Conservation (phyloP, 345 rosid species). For the Corymbia maculata region DNA sequence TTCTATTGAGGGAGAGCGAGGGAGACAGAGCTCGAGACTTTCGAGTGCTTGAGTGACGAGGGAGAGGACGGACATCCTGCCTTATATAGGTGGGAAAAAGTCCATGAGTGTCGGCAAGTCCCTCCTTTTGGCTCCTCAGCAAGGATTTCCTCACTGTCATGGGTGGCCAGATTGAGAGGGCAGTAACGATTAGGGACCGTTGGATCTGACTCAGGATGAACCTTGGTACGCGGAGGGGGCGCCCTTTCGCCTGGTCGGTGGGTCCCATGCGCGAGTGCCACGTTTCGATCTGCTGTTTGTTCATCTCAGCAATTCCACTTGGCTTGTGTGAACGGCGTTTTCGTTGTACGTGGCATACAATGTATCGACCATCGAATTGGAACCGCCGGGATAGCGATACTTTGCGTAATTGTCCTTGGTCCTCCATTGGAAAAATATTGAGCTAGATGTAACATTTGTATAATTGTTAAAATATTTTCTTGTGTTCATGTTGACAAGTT, state of each 20-base stretch:
- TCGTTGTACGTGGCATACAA: not conserved
- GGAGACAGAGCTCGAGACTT: not conserved
- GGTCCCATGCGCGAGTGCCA: fast-evolving
- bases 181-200: too few relatives aligned
- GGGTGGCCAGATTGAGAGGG: not conserved
- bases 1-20: not conserved
- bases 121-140: not conserved
- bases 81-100: not conserved
- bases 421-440: not conserved
- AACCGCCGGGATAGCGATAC: not conserved
- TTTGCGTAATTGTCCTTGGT: not conserved
- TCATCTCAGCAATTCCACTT: not conserved
- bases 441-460: not conserved
- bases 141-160: not conserved
- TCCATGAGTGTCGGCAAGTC: not conserved
- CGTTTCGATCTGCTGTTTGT: not conserved
- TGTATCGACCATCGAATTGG: not conserved
- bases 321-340: not conserved
- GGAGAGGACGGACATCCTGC: not conserved
- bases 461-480: not conserved
- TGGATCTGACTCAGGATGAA: not conserved
- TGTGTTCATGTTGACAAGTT: not conserved
- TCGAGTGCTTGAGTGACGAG: not conserved
- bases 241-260: not conserved
- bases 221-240: not conserved